A percentile compares a stretch with the other conserved stretches of the same genome.
These are phyloP conservation scores for Trichothecium roseum DNA, from an alignment of 2,329 filamentous ascomycete species.

Conservation along the genomic window DNA sequence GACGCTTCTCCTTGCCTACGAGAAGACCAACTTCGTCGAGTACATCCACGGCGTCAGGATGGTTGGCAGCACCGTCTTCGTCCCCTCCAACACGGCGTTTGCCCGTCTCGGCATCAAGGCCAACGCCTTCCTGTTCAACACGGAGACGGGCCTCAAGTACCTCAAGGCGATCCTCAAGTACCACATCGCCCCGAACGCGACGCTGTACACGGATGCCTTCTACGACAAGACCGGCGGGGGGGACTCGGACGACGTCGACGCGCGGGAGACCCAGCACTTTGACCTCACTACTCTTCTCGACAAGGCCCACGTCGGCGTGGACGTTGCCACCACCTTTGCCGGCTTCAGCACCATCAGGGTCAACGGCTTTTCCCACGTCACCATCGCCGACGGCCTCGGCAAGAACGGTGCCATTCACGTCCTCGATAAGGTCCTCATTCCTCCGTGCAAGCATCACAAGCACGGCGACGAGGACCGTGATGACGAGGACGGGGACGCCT, in stretches of 20 bases:
- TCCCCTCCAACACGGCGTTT: slow-evolving; percentile 75
- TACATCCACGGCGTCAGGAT: slow-evolving; percentile 42
- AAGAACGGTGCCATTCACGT: slow-evolving; percentile 79
- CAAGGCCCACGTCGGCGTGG: slow-evolving; percentile 56
- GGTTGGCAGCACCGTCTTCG: slow-evolving; percentile 67
- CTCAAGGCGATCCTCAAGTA: slow-evolving; percentile 71
- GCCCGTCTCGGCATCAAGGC: slow-evolving; percentile 57
- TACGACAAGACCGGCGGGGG: slow-evolving; percentile 34
- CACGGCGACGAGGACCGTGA: slow-evolving; percentile 2
- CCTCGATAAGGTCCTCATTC: slow-evolving; percentile 62
- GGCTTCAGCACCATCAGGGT: slow-evolving; percentile 62
- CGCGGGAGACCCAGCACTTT: slow-evolving; percentile 34
- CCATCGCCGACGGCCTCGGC: slow-evolving; percentile 59
- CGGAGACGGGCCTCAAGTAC: slow-evolving; percentile 60
- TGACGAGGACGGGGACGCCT: neutral
- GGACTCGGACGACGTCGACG: slow-evolving; percentile 13
- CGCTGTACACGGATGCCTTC: slow-evolving; percentile 75
- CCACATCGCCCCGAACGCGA: slow-evolving; percentile 63
- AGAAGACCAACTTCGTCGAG: slow-evolving; percentile 61
- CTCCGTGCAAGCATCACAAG: slow-evolving; percentile 45
- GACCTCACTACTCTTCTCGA: slow-evolving; percentile 65
- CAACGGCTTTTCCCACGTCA: slow-evolving; percentile 61
- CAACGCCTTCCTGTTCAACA: slow-evolving; percentile 80
- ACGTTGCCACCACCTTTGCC: slow-evolving; percentile 53
- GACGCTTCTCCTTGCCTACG: slow-evolving; percentile 64